Percentiles rank a stretch among this genome's conserved stretches.
These are phyloP conservation scores for Lagenidium sp. DNA, from an alignment of 352 stramenopile genomes.

Conservation along the genomic window DNA sequence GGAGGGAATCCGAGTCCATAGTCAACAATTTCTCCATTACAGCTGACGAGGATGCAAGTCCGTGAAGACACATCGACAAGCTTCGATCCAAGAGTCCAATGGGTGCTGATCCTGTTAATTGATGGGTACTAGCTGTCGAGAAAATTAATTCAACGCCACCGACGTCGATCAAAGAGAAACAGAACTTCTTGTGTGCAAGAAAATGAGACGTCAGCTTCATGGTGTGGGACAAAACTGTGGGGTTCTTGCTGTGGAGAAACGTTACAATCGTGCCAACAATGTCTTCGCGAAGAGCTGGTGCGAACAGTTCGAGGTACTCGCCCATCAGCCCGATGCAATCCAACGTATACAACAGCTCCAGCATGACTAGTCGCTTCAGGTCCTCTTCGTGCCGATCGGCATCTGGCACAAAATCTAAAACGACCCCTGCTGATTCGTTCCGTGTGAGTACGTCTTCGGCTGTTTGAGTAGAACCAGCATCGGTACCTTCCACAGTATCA, in stretches of 20 bases:
- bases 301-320: conserved; percentile 81
- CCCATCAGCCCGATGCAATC: conserved; percentile 80
- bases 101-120: conserved; percentile 44
- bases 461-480: neutral
- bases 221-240: conserved; percentile 62
- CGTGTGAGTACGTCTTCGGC: neutral
- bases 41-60: conserved; percentile 65
- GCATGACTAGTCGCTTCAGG: conserved; percentile 66
- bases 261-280: conserved; percentile 76
- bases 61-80: conserved; percentile 80
- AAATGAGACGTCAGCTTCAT: conserved; percentile 85
- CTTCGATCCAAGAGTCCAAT: conserved; percentile 60
- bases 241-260: conserved; percentile 80
- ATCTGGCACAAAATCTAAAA: conserved; percentile 14
- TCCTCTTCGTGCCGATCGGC: conserved; percentile 63
- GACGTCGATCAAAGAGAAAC: conserved; percentile 62
- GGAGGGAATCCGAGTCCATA: conserved; percentile 41
- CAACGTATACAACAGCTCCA: conserved; percentile 76
- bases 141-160: conserved; percentile 72
- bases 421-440: conserved; percentile 2
- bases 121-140: conserved; percentile 38
- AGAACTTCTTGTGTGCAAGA: conserved; percentile 81
- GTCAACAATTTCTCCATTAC: conserved; percentile 71
- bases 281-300: conserved; percentile 73
- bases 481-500: neutral